These are phyloP conservation scores for Aquilaria sinensis DNA, from an alignment of 345 rosid species.

Conservation along the genomic window DNA sequence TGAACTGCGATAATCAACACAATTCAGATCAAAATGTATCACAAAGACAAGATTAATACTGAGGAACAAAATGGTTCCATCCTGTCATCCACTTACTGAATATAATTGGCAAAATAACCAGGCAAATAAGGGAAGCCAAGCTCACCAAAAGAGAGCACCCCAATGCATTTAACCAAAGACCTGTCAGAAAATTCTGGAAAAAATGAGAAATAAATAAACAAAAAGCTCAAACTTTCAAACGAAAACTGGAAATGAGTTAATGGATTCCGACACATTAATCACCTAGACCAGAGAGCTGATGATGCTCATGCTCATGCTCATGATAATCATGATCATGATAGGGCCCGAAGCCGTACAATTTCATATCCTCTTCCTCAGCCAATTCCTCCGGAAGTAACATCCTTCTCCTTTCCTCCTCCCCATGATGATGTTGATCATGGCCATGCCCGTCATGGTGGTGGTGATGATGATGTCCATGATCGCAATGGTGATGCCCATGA, in stretches of 20 bases:
- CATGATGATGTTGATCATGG: constrained; percentile 22
- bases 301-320: constrained; percentile 30
- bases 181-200: constrained; percentile 21
- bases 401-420: constrained; percentile 4
- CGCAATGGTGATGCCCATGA: constrained; percentile 39
- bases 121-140: constrained; percentile 91
- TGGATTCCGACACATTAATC: not conserved
- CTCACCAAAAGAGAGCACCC: constrained; percentile 98
- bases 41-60: not conserved
- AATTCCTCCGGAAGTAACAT: constrained; percentile 79
- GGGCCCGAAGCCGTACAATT: constrained; percentile 66
- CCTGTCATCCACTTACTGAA: constrained; percentile 47
- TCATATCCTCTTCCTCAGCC: constrained; percentile 94
- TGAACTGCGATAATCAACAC: constrained; percentile 51
- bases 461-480: constrained; percentile 32
- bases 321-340: constrained; percentile 30
- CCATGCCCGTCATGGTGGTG: constrained; percentile 19
- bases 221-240: not conserved
- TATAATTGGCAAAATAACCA: constrained; percentile 73
- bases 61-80: not conserved
- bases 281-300: constrained; percentile 60
- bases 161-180: constrained; percentile 76
- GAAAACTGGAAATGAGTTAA: not conserved
- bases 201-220: not conserved
- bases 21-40: not conserved